Evolutionary conservation across 305 asterid species (phyloP).

Genomic region (Coffea humblotiana): DNA sequence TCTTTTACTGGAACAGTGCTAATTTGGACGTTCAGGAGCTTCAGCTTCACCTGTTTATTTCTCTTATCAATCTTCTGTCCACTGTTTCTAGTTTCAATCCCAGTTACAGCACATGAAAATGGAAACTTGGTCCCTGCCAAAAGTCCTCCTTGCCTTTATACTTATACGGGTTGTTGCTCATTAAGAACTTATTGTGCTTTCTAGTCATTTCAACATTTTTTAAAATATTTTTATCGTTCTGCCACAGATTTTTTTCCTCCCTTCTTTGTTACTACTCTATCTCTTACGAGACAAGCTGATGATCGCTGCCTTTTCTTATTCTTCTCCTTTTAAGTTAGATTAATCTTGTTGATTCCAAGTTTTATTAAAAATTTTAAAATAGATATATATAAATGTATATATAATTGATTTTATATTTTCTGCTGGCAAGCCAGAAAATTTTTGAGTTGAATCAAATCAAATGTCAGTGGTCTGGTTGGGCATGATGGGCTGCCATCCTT

Average conservation of each 20-base stretch:
- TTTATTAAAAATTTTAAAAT: too few species aligned
- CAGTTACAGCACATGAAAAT: constrained; percentile 36
- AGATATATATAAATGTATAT: too few species aligned
- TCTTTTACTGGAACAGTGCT: not conserved
- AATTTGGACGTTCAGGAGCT: not conserved
- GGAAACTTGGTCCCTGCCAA: constrained; percentile 13
- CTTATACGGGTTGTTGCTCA: not conserved
- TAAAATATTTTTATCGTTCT: not conserved
- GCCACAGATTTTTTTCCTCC: not conserved
- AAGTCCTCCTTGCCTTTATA: not conserved
- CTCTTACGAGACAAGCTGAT: not conserved
- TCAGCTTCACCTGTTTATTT: constrained; percentile 16
- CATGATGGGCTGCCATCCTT: constrained; percentile 16
- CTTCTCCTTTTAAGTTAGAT: too few species aligned
- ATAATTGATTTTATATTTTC: not conserved
- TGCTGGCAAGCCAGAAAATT: not conserved
- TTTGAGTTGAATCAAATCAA: constrained; percentile 14
- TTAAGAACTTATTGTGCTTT: not conserved
- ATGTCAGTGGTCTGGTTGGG: not conserved
- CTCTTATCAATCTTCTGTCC: constrained; percentile 28
- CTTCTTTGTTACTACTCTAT: not conserved
- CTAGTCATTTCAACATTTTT: not conserved
- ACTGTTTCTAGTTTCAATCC: constrained; percentile 30
- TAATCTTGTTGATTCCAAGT: too few species aligned
- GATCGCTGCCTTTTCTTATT: too few species aligned